Conservation (phyloP, 495 filamentous ascomycete species). For the Penicillium salamii region DNA sequence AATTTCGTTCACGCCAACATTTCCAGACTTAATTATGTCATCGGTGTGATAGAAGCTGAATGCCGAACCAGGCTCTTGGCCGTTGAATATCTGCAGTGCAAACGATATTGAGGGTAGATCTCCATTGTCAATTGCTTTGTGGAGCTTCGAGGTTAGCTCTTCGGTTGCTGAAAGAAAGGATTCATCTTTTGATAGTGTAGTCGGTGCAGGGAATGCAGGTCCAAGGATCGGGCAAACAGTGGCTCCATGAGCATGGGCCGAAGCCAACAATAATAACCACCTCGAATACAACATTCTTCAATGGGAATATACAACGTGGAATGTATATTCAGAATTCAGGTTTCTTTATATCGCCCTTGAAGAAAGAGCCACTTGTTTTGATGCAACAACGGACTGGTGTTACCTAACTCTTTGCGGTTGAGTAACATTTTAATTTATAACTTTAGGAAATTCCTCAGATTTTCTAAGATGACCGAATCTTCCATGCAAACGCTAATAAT, state of each 20-base stretch:
- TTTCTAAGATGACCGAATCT: no score
- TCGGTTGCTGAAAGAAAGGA: slow-evolving; percentile 21
- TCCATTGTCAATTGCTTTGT: slow-evolving; percentile 12
- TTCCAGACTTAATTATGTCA: neutral
- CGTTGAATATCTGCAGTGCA: slow-evolving; percentile 30
- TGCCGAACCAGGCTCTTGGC: slow-evolving; percentile 1
- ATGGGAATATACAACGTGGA: no score
- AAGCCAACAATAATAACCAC: neutral
- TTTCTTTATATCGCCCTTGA: no score
- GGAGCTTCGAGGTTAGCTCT: slow-evolving; percentile 26
- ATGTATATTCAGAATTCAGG: no score
- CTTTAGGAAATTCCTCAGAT: no score
- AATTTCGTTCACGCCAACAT: slow-evolving; percentile 36
- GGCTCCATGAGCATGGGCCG: neutral
- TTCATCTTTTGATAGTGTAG: neutral
- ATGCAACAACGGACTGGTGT: no score
- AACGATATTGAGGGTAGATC: slow-evolving; percentile 44
- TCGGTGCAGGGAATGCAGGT: slow-evolving; percentile 48
- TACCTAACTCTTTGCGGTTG: no score
- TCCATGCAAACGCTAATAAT: no score
- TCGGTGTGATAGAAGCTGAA: slow-evolving; percentile 9
- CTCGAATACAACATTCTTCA: neutral
- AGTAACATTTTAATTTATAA: no score
- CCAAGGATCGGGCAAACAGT: slow-evolving; percentile 44
- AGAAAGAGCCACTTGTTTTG: no score